Base-by-base conservation (phyloP, 2,329 filamentous ascomycete genomes). In the Paecilomyces dactylethromorphus region DNA sequence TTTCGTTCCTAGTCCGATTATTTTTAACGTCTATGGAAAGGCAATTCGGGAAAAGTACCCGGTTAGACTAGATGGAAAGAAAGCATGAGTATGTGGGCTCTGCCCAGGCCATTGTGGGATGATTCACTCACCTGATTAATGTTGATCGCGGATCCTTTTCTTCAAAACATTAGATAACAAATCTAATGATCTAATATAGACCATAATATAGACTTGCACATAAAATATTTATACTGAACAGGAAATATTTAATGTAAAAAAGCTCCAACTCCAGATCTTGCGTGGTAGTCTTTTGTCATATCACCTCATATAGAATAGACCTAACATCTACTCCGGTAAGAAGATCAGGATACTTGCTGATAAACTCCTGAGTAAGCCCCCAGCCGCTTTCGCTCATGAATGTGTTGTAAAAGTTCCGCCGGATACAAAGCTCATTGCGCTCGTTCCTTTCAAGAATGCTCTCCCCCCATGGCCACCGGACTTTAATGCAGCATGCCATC, bases 401-500 rank as follows among this genome's bases (percentile, higher is more conserved):
- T 3, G 56, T 62, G 3, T 67, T 57, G 52, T 54, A 60, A 29
- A 69, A 69, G 0, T 33, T 58, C 15, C 56, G 45, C 22, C 62
- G 63, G 0, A 69, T 58, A 6, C 56, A 54, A 32, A 69, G 31
- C 10, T 63, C 62, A 45, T 69, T 64, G 0, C 57, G 31, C 7
- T 62, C 61, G 32, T 68, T 56, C 1, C 67, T 60, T 49, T 66
- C 66, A 13, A 69, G 60, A 22, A 68, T 58, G 24, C 58, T 55
- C 51, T 65, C 62, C 7, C 63, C 65, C 67, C 66, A 67, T 31
- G 67, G 67, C 67, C 65, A 69, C 21, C 66, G 62, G 8, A 69
- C 58, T 51, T 66, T 68, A 4, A 66, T 52, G 57, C 67, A 69
- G 29, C 65, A 64, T 31, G 54, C 11, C 5, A 59, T 6, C 24